A percentile compares a stretch with the other conserved stretches of the same genome.
Evolutionary conservation across 768 basidiomycete genomes (phyloP).

Genomic region (Lentinula sp.): DNA sequence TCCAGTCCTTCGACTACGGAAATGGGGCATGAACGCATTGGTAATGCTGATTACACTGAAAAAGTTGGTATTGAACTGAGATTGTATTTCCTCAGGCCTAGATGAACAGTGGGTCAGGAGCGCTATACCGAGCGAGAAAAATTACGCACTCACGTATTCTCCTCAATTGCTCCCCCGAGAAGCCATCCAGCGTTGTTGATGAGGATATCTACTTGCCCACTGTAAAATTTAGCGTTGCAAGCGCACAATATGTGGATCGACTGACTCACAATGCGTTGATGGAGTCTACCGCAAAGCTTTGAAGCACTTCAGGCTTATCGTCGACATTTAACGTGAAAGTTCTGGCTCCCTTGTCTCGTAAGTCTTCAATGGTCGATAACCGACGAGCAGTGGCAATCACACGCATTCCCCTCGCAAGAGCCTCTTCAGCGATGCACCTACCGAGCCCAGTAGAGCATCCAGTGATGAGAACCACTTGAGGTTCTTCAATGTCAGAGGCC

Average conservation of each 20-base stretch:
- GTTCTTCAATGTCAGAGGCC: not conserved
- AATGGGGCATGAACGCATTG: conserved; percentile 20
- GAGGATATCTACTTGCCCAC: conserved; percentile 18
- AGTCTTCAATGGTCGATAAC: conserved; percentile 13
- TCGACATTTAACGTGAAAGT: conserved; percentile 20
- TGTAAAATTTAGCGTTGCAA: not conserved
- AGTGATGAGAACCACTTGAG: conserved; percentile 16
- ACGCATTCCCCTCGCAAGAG: conserved; percentile 20
- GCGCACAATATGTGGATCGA: not conserved
- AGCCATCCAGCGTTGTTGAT: conserved; percentile 20
- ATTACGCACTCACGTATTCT: not conserved
- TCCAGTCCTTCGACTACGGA: conserved; percentile 10
- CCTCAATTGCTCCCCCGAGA: conserved; percentile 12
- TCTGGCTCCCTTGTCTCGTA: conserved; percentile 19
- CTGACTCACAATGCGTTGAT: conserved; percentile 10
- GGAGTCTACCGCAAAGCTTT: conserved; percentile 15
- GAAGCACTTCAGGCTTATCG: conserved; percentile 12
- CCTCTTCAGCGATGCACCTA: conserved; percentile 12
- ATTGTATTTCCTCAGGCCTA: conserved; percentile 8
- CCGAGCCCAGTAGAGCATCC: conserved; percentile 23
- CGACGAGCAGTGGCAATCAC: conserved; percentile 25
- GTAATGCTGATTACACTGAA: conserved; percentile 20
- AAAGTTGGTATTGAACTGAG: conserved; percentile 20
- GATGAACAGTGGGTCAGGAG: not conserved
- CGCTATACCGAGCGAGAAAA: not conserved